Conservation (phyloP, 306 rosid species). For the Dryas octopetala region DNA sequence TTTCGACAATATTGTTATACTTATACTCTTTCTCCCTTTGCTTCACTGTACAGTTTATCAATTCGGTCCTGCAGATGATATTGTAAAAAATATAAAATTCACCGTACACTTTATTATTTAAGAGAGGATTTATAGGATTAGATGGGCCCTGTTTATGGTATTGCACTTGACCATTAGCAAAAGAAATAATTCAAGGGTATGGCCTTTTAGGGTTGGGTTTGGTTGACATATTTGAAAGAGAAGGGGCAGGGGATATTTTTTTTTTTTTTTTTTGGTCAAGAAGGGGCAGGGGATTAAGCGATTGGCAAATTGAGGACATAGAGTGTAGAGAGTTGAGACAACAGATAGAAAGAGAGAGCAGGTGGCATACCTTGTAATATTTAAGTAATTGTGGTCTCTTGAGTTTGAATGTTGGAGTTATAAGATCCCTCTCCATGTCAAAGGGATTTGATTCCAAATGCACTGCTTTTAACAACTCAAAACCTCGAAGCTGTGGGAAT, state of each 20-base stretch:
- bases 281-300: not conserved
- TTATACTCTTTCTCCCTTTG: conserved; percentile 45
- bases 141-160: not conserved
- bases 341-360: not conserved
- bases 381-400: conserved; percentile 82
- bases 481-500: conserved; percentile 77
- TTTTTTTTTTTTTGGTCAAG: too few species aligned
- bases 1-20: conserved; percentile 18
- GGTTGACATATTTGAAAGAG: not conserved
- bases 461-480: conserved; percentile 79
- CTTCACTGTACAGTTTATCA: conserved; percentile 67
- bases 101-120: not conserved
- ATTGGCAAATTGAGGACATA: not conserved
- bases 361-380: conserved; percentile 60
- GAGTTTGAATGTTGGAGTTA: conserved; percentile 89
- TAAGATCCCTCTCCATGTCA: conserved; percentile 85
- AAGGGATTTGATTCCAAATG: conserved; percentile 81
- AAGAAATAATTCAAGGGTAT: not conserved
- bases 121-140: too few species aligned
- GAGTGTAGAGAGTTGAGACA: not conserved
- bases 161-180: not conserved
- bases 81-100: not conserved
- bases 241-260: not conserved
- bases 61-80: conserved; percentile 53
- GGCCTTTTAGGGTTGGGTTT: too few species aligned